These are phyloP conservation scores for Xanthoparmelia taractica DNA, from an alignment of 495 filamentous ascomycete species.

Conservation along the genomic window DNA sequence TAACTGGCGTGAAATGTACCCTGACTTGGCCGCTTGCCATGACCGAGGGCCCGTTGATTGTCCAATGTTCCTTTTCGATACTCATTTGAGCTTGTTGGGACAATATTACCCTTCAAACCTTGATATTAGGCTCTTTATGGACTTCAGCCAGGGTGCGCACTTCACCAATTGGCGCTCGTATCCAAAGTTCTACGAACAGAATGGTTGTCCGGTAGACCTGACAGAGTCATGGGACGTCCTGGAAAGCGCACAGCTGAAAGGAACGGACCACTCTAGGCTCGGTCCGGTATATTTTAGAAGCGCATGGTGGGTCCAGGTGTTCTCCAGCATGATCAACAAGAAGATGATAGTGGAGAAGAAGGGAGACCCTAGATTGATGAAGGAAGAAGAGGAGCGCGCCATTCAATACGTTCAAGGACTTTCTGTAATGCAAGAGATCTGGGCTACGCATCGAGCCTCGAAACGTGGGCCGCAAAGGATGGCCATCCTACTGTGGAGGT, in stretches of 20 bases:
- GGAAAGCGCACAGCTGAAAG: neutral
- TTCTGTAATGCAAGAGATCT: constrained; percentile 46
- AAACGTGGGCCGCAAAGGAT: constrained; percentile 27
- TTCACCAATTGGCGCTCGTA: constrained; percentile 12
- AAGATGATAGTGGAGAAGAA: constrained; percentile 35
- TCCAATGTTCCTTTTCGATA: constrained; percentile 45
- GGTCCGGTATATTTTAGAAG: constrained; percentile 39
- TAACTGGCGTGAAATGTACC: constrained; percentile 43
- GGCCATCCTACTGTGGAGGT: constrained; percentile 49
- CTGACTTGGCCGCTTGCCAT: constrained; percentile 35
- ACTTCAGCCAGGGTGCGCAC: constrained; percentile 9
- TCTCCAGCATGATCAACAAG: constrained; percentile 38
- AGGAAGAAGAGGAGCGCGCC: constrained; percentile 35
- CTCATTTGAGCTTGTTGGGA: constrained; percentile 40
- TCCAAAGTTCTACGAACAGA: constrained; percentile 7
- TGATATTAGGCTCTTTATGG: constrained; percentile 6
- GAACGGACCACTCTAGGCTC: neutral
- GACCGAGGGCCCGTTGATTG: constrained; percentile 36
- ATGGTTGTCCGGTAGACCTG: constrained; percentile 4
- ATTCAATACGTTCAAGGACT: constrained; percentile 38
- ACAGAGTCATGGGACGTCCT: neutral
- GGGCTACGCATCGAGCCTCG: constrained; percentile 27
- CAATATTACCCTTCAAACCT: constrained; percentile 27
- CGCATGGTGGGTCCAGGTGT: constrained; percentile 43
- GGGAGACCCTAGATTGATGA: constrained; percentile 31